phyloP scores from a whole-genome alignment of 2,329 filamentous ascomycete species.

The Drechslerella dactyloides region DNA sequence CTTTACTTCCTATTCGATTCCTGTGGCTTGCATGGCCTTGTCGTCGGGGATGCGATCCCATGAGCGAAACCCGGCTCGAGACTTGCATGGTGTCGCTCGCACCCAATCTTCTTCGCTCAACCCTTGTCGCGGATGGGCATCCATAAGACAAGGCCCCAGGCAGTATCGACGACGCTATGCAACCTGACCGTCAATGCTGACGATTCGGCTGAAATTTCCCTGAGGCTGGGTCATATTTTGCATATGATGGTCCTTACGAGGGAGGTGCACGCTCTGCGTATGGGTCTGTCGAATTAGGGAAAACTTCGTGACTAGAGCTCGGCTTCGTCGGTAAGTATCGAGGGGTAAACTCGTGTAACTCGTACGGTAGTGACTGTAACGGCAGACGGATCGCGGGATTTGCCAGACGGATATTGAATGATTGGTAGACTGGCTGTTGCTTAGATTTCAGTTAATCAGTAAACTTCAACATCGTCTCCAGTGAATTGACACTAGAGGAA shows the following conservation, averaged over 20 bases:
- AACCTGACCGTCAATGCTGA: conserved; percentile 24
- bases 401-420: not conserved
- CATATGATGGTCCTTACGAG: no score
- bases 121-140: conserved; percentile 34
- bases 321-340: not conserved
- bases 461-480: no score
- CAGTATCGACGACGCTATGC: conserved; percentile 24
- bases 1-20: conserved; percentile 18
- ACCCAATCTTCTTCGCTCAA: conserved; percentile 33
- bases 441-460: not conserved
- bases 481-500: no score
- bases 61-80: conserved; percentile 26
- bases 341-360: not conserved
- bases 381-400: conserved; percentile 1
- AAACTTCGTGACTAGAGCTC: not conserved
- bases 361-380: not conserved
- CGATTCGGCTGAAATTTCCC: conserved; percentile 32
- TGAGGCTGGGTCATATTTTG: conserved; percentile 11
- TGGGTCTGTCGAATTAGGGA: not conserved
- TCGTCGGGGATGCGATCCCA: conserved; percentile 22
- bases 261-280: not conserved
- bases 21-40: conserved; percentile 49
- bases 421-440: not conserved
- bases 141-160: conserved; percentile 27
- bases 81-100: not conserved